phyloP scores from a whole-genome alignment of 2,329 filamentous ascomycete genomes.

The Claviceps paspali region DNA sequence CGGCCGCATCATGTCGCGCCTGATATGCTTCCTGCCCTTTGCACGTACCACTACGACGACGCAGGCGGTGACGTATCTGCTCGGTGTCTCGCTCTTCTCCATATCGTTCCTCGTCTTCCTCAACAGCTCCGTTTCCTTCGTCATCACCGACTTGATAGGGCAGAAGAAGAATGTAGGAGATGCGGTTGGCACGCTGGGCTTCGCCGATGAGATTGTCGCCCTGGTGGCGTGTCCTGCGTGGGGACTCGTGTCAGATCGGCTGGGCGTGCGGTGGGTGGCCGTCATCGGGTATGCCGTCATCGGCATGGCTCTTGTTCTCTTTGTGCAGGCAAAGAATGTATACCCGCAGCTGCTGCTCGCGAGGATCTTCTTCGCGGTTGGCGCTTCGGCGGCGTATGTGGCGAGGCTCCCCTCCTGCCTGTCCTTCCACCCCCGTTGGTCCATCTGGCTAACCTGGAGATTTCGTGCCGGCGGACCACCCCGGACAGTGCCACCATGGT shows the following conservation, averaged over 20 bases:
- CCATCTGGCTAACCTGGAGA: neutral
- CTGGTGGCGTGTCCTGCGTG: conserved; percentile 66
- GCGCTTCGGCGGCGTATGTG: conserved; percentile 69
- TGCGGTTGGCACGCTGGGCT: conserved; percentile 71
- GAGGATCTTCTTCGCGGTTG: conserved; percentile 74
- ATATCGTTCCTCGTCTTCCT: conserved; percentile 85
- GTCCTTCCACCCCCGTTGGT: too few species aligned
- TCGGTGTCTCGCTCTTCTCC: conserved; percentile 71
- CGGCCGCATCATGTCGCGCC: conserved; percentile 18
- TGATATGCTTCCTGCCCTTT: conserved; percentile 39
- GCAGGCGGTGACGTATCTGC: conserved; percentile 59
- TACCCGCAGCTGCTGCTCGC: conserved; percentile 81
- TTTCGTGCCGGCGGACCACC: neutral
- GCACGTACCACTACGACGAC: conserved; percentile 41
- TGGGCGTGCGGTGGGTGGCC: conserved; percentile 58
- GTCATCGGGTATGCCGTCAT: conserved; percentile 73
- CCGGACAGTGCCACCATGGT: conserved; percentile 69
- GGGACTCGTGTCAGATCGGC: conserved; percentile 62
- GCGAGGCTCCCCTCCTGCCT: neutral
- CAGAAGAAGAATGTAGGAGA: conserved; percentile 59
- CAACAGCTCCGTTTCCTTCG: conserved; percentile 71
- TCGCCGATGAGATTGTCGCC: conserved; percentile 70
- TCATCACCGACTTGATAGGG: conserved; percentile 69
- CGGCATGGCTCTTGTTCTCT: conserved; percentile 57
- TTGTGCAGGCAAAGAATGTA: conserved; percentile 74